A percentile compares a stretch with the other conserved stretches of the same genome.
These are phyloP conservation scores for Populus ilicifolia DNA, from an alignment of 345 rosid species.

Conservation along the genomic window DNA sequence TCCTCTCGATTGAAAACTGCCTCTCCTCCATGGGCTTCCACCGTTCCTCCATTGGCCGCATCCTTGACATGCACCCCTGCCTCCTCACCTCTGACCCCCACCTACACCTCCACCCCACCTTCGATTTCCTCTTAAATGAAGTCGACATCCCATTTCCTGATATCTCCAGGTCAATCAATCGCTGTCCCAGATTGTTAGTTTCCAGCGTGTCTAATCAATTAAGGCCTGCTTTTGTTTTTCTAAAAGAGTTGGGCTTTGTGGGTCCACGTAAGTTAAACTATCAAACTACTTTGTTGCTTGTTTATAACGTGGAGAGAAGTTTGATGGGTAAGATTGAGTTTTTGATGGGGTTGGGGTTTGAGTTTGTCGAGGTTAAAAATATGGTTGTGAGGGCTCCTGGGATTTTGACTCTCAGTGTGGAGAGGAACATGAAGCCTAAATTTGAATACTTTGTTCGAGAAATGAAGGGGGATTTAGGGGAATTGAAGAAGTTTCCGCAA, in stretches of 20 bases:
- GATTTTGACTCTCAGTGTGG: slow-evolving; percentile 60
- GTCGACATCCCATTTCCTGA: slow-evolving; percentile 42
- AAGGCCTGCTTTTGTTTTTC: slow-evolving; percentile 55
- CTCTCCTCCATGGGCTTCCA: slow-evolving; percentile 65
- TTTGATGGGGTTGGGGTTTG: slow-evolving; percentile 48
- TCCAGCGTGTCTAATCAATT: slow-evolving; percentile 48
- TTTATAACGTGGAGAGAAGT: slow-evolving; percentile 56
- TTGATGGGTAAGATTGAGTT: slow-evolving; percentile 55
- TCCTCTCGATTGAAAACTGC: slow-evolving; percentile 52
- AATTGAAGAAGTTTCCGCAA: slow-evolving; percentile 76
- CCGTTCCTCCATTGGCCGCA: slow-evolving; percentile 56
- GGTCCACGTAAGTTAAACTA: slow-evolving; percentile 38
- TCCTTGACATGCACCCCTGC: slow-evolving; percentile 75
- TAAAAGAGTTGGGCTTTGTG: slow-evolving; percentile 53
- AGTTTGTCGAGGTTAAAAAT: slow-evolving; percentile 43
- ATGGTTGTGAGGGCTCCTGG: slow-evolving; percentile 83
- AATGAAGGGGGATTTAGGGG: slow-evolving; percentile 61
- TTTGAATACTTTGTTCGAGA: slow-evolving; percentile 51
- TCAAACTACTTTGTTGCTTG: slow-evolving; percentile 58
- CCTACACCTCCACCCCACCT: slow-evolving; percentile 45
- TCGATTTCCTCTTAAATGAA: slow-evolving; percentile 62
- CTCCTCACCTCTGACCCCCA: slow-evolving; percentile 66
- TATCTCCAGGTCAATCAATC: slow-evolving; percentile 52
- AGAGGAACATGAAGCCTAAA: slow-evolving; percentile 68
- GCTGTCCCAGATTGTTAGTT: slow-evolving; percentile 64